phyloP scores from a whole-genome alignment of 2,329 filamentous ascomycete species.

The Myriosclerotinia curreyana region DNA sequence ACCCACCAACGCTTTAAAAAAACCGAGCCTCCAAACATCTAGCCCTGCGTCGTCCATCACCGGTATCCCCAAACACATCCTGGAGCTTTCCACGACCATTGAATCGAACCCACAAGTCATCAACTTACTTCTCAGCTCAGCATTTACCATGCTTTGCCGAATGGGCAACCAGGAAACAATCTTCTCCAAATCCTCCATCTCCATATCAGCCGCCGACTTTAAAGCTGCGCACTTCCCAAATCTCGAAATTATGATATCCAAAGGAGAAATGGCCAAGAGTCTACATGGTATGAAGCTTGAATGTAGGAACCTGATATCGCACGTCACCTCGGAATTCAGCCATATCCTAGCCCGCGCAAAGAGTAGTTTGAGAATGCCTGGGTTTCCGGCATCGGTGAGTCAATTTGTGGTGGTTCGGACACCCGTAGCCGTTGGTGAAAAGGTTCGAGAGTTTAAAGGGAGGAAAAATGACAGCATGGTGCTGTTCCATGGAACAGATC shows the following conservation, averaged over 20 bases:
- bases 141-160: too few relatives aligned
- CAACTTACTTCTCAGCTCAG: background rate
- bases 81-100: background rate
- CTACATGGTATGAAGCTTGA: background rate
- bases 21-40: background rate
- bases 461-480: background rate
- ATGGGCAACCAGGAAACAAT: fast-evolving
- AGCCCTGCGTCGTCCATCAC: background rate
- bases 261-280: background rate
- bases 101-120: background rate
- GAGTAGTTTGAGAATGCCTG: background rate
- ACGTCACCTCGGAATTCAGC: background rate
- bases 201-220: background rate
- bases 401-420: background rate
- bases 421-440: background rate
- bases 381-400: background rate
- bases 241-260: background rate
- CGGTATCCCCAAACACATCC: background rate
- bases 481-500: background rate
- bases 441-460: too few relatives aligned
- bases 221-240: background rate
- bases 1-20: background rate
- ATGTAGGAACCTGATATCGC: background rate
- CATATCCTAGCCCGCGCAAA: background rate
- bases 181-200: too few relatives aligned